Base-by-base conservation (phyloP, 1,139 yeast genomes). In the Magnusiomyces fungicola region DNA sequence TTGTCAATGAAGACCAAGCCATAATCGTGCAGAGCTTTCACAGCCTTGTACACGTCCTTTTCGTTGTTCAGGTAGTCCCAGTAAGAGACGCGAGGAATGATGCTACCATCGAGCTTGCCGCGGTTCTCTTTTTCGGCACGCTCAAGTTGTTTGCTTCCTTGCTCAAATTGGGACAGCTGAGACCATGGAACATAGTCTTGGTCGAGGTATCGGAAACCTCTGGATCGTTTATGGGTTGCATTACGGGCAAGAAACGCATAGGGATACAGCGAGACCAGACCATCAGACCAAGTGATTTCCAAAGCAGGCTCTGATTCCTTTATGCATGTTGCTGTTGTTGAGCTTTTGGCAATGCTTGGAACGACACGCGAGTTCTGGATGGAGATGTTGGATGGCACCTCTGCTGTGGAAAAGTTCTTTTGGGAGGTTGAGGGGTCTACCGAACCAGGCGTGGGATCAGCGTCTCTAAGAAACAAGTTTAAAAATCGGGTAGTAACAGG, bases 391-490 rank as follows among this genome's bases (percentile, higher is more conserved):
- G 52, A 43, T 2, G 66, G 58, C 4, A 77, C 65, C 49, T 74
- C 69, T 1, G 79, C 82, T 0, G 92, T 83, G 9, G 86, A 79
- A 64, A 84, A 82, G 29, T 74, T 63, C 61, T 82, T 84, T 61
- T 84, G 94, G 33, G 75, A 73, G 0, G 88, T 75, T 29, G 66
- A 63, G 2, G 71, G 69, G 56, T 84, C 86, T 3, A 82, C 73
- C 1, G 85, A 77, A 12, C 33, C 44, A 5, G 22, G 34, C 2
- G 79, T 69, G 3, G 66, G 63, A 46, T 87, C 80, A 0, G 88
- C 72, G 59, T 85, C 95, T 55, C 94, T 70, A 36, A 85, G 69
- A 58, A 84, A 83, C 2, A 78, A 65, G 52, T 75, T 78, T 53
- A 73, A 73, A 63, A 74, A 81, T 32, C 72, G 68, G 21, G 75